A percentile compares a stretch with the other conserved stretches of the same genome.
phyloP scores from a whole-genome alignment of 2,329 filamentous ascomycete genomes.

The Hirsutella minnesotensis region DNA sequence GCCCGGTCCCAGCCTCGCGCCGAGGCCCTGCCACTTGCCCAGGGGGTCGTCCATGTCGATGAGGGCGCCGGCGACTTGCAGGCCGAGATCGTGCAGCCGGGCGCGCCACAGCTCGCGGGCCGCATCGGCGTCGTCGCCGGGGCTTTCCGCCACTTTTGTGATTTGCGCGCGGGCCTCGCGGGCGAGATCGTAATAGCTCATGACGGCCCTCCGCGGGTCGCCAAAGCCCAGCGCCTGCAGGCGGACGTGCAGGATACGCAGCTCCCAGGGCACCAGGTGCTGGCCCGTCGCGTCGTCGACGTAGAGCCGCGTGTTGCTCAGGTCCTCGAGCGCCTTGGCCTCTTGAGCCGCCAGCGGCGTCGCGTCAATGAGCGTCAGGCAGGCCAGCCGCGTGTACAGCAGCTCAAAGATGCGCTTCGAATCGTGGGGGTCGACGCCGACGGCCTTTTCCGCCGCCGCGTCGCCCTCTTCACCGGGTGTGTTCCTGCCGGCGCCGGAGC shows the following conservation, averaged over 20 bases:
- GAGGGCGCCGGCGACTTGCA: conserved; percentile 52
- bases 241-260: conserved; percentile 72
- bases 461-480: conserved; percentile 8
- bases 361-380: conserved; percentile 67
- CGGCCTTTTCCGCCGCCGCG: too few relatives aligned
- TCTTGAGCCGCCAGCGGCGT: conserved; percentile 57
- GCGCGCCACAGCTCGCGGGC: conserved; percentile 56
- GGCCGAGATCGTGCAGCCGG: conserved; percentile 63
- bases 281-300: conserved; percentile 37
- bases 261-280: conserved; percentile 75
- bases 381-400: conserved; percentile 71
- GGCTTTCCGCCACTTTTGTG: conserved; percentile 30
- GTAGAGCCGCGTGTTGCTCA: conserved; percentile 44
- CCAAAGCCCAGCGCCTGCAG: conserved; percentile 78
- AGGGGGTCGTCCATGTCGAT: conserved; percentile 80
- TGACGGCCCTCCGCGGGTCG: conserved; percentile 73
- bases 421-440: conserved; percentile 39
- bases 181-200: conserved; percentile 82
- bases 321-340: conserved; percentile 50
- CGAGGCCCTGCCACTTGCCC: conserved; percentile 44
- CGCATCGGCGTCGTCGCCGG: conserved; percentile 35
- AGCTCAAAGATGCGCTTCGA: conserved; percentile 59
- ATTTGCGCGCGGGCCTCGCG: conserved; percentile 60
- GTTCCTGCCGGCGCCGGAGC: conserved; percentile 24
- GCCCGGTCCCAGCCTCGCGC: conserved; percentile 19